Evolutionary conservation across 176 grass and related monocot species (phyloP), one percentile per base, ranked within the genome.

Genomic region (Cocos nucifera): DNA sequence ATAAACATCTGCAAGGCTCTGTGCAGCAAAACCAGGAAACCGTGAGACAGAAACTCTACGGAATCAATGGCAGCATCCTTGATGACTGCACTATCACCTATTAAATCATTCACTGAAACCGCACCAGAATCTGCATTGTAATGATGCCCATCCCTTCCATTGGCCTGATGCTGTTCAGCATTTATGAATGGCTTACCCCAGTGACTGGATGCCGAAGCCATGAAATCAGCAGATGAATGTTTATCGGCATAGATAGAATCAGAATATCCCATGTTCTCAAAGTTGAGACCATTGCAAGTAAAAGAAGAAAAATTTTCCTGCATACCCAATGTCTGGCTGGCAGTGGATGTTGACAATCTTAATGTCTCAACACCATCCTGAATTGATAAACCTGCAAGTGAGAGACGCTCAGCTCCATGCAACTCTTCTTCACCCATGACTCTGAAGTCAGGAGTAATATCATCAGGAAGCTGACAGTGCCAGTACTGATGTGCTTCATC

Each of bases 371-470:
- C 71, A 52, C 61, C 66, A 69, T 91, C 87, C 68, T 80, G 75
- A 54, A 97, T 83, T 58, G 84, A 88, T 67, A 92, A 75, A 69
- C 75, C 79, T 19, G 63, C 15, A 54, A 92, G 78, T 73, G 93
- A 80, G 64, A 97, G 64, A 68, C 58, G 82, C 62, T 77, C 84
- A 85, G 58, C 53, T 76, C 27, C 78, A 79, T 49, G 51, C 59
- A 69, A 72, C 62, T 90, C 86, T 68, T 95, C 92, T 77, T 87
- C 77, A 69, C 62, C 82, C 51, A 83, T 67, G 59, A 82, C 64
- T 50, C 80, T 77, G 61, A 89, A 99, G 81, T 99, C 88, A 50
- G 94, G 94, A 52, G 94, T 99, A 52, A 99, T 85, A 59, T 99
- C 94, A 69, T 86, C 85, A 26, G 94, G 94, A 68, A 99, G 89